Evolutionary conservation across 2,329 filamentous ascomycete genomes (phyloP).

Genomic region (Alternaria hordeiaustralica): DNA sequence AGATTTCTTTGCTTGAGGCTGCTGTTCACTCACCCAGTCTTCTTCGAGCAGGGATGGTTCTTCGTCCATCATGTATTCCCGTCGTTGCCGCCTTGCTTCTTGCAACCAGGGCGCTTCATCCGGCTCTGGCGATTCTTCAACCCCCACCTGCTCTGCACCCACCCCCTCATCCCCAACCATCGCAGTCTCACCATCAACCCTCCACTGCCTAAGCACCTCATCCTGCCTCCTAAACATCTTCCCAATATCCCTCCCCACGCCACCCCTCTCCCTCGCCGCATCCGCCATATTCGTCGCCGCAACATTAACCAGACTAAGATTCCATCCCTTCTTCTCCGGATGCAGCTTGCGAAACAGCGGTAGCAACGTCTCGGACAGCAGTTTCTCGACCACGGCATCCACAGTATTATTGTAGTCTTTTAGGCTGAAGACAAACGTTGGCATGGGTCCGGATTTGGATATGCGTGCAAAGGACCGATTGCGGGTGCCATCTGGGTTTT

Average conservation of each 20-base stretch:
- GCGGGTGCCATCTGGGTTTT: constrained; percentile 61
- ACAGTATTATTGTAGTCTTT: constrained; percentile 55
- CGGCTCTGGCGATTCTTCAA: background rate
- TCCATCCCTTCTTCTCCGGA: constrained; percentile 73
- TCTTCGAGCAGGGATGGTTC: background rate
- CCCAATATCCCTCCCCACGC: constrained; percentile 73
- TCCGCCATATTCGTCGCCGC: constrained; percentile 83
- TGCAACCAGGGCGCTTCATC: background rate
- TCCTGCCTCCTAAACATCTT: constrained; percentile 83
- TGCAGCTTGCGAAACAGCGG: constrained; percentile 78
- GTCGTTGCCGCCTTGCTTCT: background rate
- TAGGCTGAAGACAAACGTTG: constrained; percentile 74
- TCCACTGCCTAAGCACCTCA: constrained; percentile 71
- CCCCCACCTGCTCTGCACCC: too few relatives aligned
- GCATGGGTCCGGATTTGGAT: constrained; percentile 77
- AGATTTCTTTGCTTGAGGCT: background rate
- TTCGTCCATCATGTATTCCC: background rate
- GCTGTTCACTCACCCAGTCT: background rate
- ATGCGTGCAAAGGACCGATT: constrained; percentile 70
- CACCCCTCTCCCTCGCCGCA: constrained; percentile 53
- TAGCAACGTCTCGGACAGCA: constrained; percentile 72
- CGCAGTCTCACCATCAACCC: constrained; percentile 42
- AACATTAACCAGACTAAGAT: constrained; percentile 83
- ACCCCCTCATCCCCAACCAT: too few relatives aligned
- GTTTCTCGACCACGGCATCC: constrained; percentile 68